Conservation (phyloP, 768 basidiomycete species). For the Jaapia argillacea region DNA sequence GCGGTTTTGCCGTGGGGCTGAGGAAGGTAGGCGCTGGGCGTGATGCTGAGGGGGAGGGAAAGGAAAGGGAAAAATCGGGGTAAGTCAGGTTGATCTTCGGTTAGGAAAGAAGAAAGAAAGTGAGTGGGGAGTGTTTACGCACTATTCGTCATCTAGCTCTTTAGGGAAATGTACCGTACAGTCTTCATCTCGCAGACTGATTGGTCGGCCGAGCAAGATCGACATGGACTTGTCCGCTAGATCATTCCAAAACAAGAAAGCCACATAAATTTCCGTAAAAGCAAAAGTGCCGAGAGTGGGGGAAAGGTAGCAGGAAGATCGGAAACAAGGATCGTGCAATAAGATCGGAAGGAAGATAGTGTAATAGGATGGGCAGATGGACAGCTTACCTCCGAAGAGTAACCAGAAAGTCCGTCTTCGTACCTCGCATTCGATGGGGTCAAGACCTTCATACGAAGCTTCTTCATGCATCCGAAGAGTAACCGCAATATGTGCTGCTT, state of each 20-base stretch:
- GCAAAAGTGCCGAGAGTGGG: too few species aligned
- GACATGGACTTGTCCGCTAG: slow-evolving; percentile 87
- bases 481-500: slow-evolving; percentile 76
- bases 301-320: too few species aligned
- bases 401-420: slow-evolving; percentile 86
- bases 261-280: slow-evolving; percentile 3
- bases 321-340: background rate
- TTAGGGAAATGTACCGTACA: slow-evolving; percentile 84
- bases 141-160: slow-evolving; percentile 88
- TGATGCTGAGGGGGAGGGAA: slow-evolving; percentile 45
- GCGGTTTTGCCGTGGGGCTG: slow-evolving; percentile 86
- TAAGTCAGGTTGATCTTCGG: slow-evolving; percentile 21
- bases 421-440: slow-evolving; percentile 83
- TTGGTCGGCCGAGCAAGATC: slow-evolving; percentile 74
- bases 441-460: slow-evolving; percentile 68
- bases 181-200: slow-evolving; percentile 83
- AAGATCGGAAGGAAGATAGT: slow-evolving; percentile 4
- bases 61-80: slow-evolving; percentile 9
- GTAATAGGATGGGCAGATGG: too few species aligned
- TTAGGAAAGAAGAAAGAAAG: slow-evolving; percentile 8
- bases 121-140: slow-evolving; percentile 22
- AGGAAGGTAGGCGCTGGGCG: slow-evolving; percentile 70
- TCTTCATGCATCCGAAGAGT: slow-evolving; percentile 84
- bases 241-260: slow-evolving; percentile 5
- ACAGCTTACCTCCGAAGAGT: slow-evolving; percentile 66